A percentile compares a stretch with the other conserved stretches of the same genome.
These are phyloP conservation scores for Aspergillus japonicus DNA, from an alignment of 2,329 filamentous ascomycete species.

Conservation along the genomic window DNA sequence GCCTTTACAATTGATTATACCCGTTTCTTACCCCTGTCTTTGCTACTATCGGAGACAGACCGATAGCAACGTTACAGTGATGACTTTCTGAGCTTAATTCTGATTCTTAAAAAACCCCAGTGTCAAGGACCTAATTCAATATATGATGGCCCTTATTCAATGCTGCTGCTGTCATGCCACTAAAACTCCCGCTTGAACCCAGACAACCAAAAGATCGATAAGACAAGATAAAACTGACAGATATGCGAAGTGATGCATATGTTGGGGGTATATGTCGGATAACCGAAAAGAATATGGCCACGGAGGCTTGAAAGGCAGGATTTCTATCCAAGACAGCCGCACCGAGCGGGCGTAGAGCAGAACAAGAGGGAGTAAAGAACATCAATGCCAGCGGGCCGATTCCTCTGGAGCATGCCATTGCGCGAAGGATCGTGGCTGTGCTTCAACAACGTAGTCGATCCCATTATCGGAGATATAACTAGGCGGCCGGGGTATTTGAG, in stretches of 20 bases:
- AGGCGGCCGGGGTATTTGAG: constrained; percentile 59
- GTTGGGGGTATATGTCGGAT: not conserved
- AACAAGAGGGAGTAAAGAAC: not conserved
- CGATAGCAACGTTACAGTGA: not conserved
- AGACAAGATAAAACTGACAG: not conserved
- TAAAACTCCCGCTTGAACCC: constrained; percentile 13
- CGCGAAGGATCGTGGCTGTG: constrained; percentile 59
- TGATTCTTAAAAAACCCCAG: not conserved
- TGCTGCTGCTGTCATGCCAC: constrained; percentile 4
- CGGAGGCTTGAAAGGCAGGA: not conserved
- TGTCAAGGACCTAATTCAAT: not conserved
- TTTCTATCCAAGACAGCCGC: not conserved
- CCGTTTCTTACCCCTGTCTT: not conserved
- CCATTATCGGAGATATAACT: constrained; percentile 76
- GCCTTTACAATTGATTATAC: constrained; percentile 17
- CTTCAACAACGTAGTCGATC: constrained; percentile 69
- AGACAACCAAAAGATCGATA: not conserved
- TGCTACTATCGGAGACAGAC: not conserved
- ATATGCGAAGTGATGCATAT: not conserved
- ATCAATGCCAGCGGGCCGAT: not conserved
- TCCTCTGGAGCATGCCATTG: constrained; percentile 29
- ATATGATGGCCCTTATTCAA: constrained; percentile 1
- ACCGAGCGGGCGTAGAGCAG: not conserved
- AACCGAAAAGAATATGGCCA: not conserved
- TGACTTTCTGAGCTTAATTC: not conserved